These are phyloP conservation scores for Neurospora sp. DNA, from an alignment of 495 filamentous ascomycete species.

Conservation along the genomic window DNA sequence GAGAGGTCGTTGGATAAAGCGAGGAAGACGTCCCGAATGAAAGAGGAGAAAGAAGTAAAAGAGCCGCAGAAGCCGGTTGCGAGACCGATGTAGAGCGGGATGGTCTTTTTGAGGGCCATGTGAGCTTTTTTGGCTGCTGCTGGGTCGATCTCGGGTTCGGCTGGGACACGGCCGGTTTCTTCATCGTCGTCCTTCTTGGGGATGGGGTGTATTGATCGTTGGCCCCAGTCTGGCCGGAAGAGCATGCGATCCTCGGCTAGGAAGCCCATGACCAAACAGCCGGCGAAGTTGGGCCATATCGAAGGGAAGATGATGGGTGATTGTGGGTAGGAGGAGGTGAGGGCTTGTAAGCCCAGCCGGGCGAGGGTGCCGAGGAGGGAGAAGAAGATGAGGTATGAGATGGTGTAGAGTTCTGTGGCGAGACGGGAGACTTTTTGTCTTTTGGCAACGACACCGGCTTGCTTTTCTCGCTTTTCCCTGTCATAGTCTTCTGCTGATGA, in stretches of 20 bases:
- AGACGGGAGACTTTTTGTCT: constrained; percentile 35
- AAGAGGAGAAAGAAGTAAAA: constrained; percentile 85
- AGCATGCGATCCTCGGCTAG: constrained; percentile 64
- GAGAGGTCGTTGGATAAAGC: constrained; percentile 64
- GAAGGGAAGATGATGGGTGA: constrained; percentile 64
- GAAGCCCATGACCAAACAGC: constrained; percentile 78
- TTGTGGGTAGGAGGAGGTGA: constrained; percentile 74
- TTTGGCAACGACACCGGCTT: not conserved
- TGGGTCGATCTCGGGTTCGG: constrained; percentile 14
- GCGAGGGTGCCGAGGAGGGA: constrained; percentile 80
- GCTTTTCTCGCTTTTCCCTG: not conserved
- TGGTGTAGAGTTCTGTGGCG: constrained; percentile 64
- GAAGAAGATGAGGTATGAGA: constrained; percentile 79
- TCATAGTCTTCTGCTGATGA: constrained; percentile 3
- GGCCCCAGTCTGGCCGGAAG: constrained; percentile 59
- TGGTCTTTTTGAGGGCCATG: constrained; percentile 60
- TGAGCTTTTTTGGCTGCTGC: constrained; percentile 42
- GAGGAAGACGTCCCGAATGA: constrained; percentile 79
- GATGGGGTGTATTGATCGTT: constrained; percentile 19
- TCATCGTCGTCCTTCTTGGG: constrained; percentile 19
- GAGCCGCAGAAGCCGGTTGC: constrained; percentile 91
- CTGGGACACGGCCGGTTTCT: constrained; percentile 15
- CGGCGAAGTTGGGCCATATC: constrained; percentile 87
- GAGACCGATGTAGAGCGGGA: constrained; percentile 85
- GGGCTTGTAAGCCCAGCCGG: constrained; percentile 67